Conservation (phyloP, 2,329 filamentous ascomycete genomes). For the Gnomoniopsis smithogilvyi region DNA sequence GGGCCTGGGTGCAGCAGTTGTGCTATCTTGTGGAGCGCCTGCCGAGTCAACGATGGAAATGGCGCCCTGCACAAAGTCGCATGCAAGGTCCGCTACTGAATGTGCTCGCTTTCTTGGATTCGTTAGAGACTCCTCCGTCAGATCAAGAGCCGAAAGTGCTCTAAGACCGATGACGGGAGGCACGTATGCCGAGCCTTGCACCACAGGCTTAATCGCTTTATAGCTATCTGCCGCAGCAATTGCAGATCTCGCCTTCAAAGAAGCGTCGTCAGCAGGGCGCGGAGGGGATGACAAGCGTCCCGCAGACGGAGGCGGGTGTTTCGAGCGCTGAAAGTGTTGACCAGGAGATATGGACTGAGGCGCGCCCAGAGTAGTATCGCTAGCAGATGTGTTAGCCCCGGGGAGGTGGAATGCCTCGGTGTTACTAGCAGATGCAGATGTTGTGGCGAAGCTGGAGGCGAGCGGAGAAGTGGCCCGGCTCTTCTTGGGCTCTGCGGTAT, state of each 20-base stretch:
- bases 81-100: no score
- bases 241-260: neutral
- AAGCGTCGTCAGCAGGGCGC: neutral
- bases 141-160: neutral
- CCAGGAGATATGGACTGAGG: neutral
- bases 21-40: neutral
- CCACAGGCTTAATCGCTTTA: no score
- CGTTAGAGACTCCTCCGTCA: neutral
- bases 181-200: no score
- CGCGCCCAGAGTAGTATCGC: neutral
- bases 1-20: neutral
- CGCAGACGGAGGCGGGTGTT: neutral
- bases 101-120: no score
- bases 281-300: neutral
- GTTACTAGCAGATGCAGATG: neutral
- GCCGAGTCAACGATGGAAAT: neutral
- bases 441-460: conserved; percentile 20
- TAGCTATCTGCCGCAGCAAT: neutral
- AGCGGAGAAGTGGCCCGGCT: conserved; percentile 11
- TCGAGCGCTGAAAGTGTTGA: neutral
- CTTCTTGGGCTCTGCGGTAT: neutral
- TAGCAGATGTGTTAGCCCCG: neutral
- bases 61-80: no score
- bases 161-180: no score
- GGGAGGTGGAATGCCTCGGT: neutral